Base-by-base conservation (phyloP, 2,329 filamentous ascomycete species). In the Microcyclospora tardicrescens region DNA sequence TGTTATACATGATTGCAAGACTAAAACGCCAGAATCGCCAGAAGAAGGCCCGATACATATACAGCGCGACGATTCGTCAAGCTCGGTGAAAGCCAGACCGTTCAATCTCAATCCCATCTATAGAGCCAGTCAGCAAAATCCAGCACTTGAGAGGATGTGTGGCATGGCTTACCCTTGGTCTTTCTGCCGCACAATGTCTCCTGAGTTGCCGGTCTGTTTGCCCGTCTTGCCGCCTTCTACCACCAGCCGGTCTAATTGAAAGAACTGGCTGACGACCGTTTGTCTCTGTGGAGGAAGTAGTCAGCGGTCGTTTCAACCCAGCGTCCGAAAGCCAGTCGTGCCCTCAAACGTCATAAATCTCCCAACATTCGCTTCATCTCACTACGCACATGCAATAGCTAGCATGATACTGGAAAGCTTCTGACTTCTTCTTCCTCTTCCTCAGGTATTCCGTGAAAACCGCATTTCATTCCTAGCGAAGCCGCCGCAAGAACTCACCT, bases 261-360 rank as follows among this genome's bases (percentile, higher is more conserved):
- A 96, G 65, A 96, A 96, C 59, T 93, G 84, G 59, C 86, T 93
- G 56, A 98, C 77, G 36, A 91, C 73, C 10, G 89, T 93, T 81
- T 96, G 91, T 59, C 91, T 80, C 91, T 96, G 67, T 53, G 43
- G 24, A 10, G 11, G n/a, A 32, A 9, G 37, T 10, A 27, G 58
- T 72, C 45, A 73, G 63, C 53, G 34, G 15, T 33, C 16, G 10
- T 33, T 37, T 36, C 13, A n/a, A 10, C 14, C 19, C 30, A 14
- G 16, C 6, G 35, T n/a, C 5, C 15, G 5, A n/a, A 24, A 4
- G 13, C 11, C 35, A 15, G 9, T 27, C 13, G 35, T 16, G 12
- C 16, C n/a, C 13, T 15, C 16, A 5, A 14, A 35, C 5, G n/a
- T 10, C 16, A 16, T 28, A 9, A 12, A 9, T 37, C 16, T 16